Base-by-base conservation (phyloP, 2,329 filamentous ascomycete species). In the Penicillium sp. region DNA sequence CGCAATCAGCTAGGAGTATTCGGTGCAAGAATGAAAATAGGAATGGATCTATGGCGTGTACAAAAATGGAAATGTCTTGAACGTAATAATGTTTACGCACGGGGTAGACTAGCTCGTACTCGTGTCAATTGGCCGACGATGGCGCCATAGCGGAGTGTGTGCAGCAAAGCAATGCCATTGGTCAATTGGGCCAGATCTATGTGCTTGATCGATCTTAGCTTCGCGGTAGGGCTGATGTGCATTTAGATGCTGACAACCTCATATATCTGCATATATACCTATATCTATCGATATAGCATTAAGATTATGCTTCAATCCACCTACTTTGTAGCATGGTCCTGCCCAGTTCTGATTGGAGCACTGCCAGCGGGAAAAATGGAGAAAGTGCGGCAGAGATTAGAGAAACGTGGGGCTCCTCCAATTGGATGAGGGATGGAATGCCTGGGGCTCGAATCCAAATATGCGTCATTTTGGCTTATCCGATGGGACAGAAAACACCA, bases 101-200 rank as follows among this genome's bases (percentile, higher is more conserved):
- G n/a, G n/a, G n/a, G n/a, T n/a, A n/a, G n/a, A n/a, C n/a, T n/a
- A n/a, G n/a, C n/a, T n/a, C n/a, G n/a, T n/a, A 14, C 12, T 8
- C 11, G 18, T 9, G 18, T 26, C 49, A 52, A 58, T 59, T 59
- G 52, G 56, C 43, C 26, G 38, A 26, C 47, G 52, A 59, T 59
- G 56, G 55, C 56, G 56, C 56, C 52, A 59, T 59, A 55, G 52
- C 47, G 56, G 56, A 55, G 5, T 42, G 40, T 18, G n/a, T 7
- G 11, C 40, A 38, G 33, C 33, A 43, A 43, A 43, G 3, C 9
- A 7, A 5, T 18, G 48, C 30, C 47, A 59, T 55, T 59, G 56
- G 56, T 28, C 47, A 46, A 40, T 55, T 42, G 9, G 18, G 16
- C 11, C 28, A 33, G 28, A 33, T 33, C 28, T 5, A 33, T 33